Evolutionary conservation across 1,284 basidiomycete genomes (phyloP), one percentile per base, ranked within the genome.

Genomic region (Ustilago trichophora): DNA sequence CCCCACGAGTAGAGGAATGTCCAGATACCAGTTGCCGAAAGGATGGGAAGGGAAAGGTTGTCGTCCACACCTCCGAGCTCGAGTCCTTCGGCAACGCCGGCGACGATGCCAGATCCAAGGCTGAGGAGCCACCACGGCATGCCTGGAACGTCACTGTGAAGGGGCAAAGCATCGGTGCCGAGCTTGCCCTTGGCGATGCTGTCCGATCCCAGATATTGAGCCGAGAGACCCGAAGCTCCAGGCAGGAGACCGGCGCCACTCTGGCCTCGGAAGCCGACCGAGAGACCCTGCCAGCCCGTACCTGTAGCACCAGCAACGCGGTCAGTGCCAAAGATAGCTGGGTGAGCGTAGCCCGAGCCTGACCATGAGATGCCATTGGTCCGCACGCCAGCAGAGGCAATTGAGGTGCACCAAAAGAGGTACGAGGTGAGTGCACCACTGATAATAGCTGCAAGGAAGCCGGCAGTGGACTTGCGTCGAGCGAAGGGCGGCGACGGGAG

Each of bases 41-140:
- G 87, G 73, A 98, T 89, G 2, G 95, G 95, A 24, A 98, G 84
- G 6, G 92, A 94, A 33, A 98, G 83, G 82, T 98, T 98, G 81
- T 98, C 95, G 78, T 98, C 95, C 29, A 93, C 77, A 0, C 87
- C 88, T 24, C 91, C 92, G 11, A 98, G 84, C 82, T 97, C 93
- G 36, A 84, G 73, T 2, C 77, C 82, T 69, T 84, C 83, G 3
- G 82, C 81, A 5, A 83, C 47, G 2, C 73, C 82, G 0, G 82
- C 82, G 11, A 82, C 73, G 6, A 83, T 32, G 12, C 83, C 83
- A 37, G 60, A 75, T 18, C 59, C 48, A 11, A 59, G 27, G 64
- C 37, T 42, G 24, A 78, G 56, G 25, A 77, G 43, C 55, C 59
- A 58, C 34, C 75, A 63, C 2, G 79, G 79, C 65, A 80, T 75